Evolutionary conservation across 2,329 filamentous ascomycete species (phyloP).

Genomic region (Sclerotinia nivalis): DNA sequence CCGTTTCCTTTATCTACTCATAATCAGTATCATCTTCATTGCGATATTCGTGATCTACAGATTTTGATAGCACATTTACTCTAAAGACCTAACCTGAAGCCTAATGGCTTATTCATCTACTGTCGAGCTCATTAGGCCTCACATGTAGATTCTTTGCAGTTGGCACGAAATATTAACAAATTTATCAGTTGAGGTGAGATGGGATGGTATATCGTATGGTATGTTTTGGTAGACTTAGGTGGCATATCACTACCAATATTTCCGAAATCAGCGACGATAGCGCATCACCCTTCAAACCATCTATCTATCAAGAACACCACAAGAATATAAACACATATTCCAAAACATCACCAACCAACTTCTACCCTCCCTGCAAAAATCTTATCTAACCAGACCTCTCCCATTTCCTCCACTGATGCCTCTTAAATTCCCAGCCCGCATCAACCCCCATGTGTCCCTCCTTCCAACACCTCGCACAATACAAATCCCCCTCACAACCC

Average conservation of each 20-base stretch:
- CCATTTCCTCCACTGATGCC: slow-evolving; percentile 67
- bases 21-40: background rate
- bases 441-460: slow-evolving; percentile 74
- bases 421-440: slow-evolving; percentile 69
- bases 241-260: too few relatives aligned
- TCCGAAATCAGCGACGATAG: too few relatives aligned
- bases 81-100: background rate
- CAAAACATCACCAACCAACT: accelerated
- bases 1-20: too few relatives aligned
- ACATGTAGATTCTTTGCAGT: background rate
- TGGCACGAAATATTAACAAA: background rate
- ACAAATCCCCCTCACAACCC: slow-evolving; percentile 71
- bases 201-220: too few relatives aligned
- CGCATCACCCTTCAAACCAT: too few relatives aligned
- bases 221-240: too few relatives aligned
- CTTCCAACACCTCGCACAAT: slow-evolving; percentile 76
- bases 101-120: background rate
- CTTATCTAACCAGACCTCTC: slow-evolving; percentile 40
- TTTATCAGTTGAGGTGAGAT: too few relatives aligned
- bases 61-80: background rate
- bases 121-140: background rate
- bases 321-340: background rate
- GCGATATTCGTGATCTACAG: background rate
- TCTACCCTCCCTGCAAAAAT: background rate
- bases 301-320: too few relatives aligned